A percentile compares a stretch with the other conserved stretches of the same genome.
These are phyloP conservation scores for Emergomyces pasteurianus DNA, from an alignment of 2,329 filamentous ascomycete genomes.

Conservation along the genomic window DNA sequence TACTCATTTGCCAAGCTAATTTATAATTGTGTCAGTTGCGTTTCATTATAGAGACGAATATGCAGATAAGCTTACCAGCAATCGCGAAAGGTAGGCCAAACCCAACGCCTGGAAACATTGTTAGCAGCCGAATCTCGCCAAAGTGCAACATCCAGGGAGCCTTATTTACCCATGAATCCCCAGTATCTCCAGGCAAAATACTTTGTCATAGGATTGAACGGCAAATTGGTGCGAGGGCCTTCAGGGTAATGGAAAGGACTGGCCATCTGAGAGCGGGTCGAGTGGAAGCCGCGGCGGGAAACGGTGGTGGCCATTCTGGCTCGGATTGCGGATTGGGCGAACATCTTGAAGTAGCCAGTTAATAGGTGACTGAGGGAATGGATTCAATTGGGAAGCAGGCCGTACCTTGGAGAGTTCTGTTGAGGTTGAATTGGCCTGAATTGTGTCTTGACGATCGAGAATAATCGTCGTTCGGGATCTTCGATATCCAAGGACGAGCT, in stretches of 20 bases:
- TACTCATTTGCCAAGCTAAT: constrained; percentile 56
- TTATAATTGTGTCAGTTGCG: constrained; percentile 16
- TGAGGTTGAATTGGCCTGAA: background rate
- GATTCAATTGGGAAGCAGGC: constrained; percentile 2
- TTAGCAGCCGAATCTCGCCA: constrained; percentile 24
- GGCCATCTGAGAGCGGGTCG: constrained; percentile 70
- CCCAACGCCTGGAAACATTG: constrained; percentile 37
- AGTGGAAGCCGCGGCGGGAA: constrained; percentile 87
- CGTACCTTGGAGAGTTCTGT: constrained; percentile 20
- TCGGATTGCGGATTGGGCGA: constrained; percentile 55
- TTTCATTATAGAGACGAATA: background rate
- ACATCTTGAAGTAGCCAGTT: constrained; percentile 57
- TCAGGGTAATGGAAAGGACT: constrained; percentile 98
- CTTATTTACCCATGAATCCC: constrained; percentile 55
- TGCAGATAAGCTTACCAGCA: constrained; percentile 42
- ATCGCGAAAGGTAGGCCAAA: constrained; percentile 50
- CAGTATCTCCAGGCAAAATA: constrained; percentile 78
- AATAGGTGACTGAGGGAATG: constrained; percentile 14
- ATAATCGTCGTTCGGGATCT: background rate
- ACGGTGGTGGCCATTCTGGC: constrained; percentile 53
- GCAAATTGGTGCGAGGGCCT: constrained; percentile 86
- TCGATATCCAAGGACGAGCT: background rate
- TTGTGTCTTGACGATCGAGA: background rate
- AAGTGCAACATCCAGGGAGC: constrained; percentile 2
- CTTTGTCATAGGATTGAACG: constrained; percentile 89